Base-by-base conservation (phyloP, 345 rosid species). In the Salix suchowensis region DNA sequence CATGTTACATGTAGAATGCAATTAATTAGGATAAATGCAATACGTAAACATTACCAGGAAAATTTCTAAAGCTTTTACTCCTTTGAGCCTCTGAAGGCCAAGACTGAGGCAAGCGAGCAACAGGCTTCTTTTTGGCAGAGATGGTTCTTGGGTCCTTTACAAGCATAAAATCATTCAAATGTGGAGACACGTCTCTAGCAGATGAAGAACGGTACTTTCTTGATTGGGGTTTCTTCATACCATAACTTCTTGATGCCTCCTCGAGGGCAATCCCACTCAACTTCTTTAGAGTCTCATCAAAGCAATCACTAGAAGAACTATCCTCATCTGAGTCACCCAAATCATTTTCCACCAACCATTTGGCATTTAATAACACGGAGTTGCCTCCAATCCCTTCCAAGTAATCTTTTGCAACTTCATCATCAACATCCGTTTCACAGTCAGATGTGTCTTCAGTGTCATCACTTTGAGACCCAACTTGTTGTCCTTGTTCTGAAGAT, bases 341-440 rank as follows among this genome's bases (percentile, higher is more conserved):
- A 61, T 76, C 85, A 74, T 85, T 73, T 73, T 82, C 83, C 30
- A 85, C 86, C 87, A 93, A 80, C 89, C 89, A 88, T 60, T 85
- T 90, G 62, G 90, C 86, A 81, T 89, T 87, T 76, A 89, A 67
- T 73, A 91, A 77, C 71, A 70, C 83, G 75, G 76, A 83, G 10
- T 85, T 87, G 58, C 96, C 98, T 72, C 98, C 98, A 77, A 96
- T 86, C 76, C 99, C 98, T 84, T 92, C 92, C 71, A 91, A 68
- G 85, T 94, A 96, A 87, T 94, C 99, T 79, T 85, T 83, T 13
- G 90, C 98, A 82, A 94, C 90, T 23, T 85, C 95, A 24, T 92
- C 97, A 81, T 91, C 95, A 74, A 96, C 83, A 72, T 87, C 95
- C 0, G 85, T 84, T 75, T 84, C 88, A 86, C 86, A 84, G 50